These are phyloP conservation scores for Hypoxylon fragiforme DNA, from an alignment of 495 filamentous ascomycete species.

Conservation along the genomic window DNA sequence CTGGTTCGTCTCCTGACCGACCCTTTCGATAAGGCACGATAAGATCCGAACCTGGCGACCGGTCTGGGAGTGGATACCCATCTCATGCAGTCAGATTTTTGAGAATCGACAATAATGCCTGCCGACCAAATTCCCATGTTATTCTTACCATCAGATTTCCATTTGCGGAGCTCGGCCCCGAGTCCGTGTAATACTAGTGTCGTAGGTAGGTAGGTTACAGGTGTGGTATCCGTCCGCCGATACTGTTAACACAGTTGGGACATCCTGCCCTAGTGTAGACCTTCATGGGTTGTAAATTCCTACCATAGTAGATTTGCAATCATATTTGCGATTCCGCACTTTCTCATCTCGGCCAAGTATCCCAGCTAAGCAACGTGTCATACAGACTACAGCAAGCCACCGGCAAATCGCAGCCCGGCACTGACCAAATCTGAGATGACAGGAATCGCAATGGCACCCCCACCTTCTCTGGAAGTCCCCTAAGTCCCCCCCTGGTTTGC, in stretches of 20 bases:
- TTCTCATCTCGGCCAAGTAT: conserved; percentile 32
- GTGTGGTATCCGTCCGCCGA: conserved; percentile 35
- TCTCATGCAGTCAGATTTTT: conserved; percentile 33
- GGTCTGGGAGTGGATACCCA: conserved; percentile 27
- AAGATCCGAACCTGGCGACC: conserved; percentile 33
- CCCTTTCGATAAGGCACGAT: conserved; percentile 30
- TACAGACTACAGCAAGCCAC: conserved; percentile 34
- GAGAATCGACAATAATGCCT: conserved; percentile 32
- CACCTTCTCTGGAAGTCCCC: too few species aligned
- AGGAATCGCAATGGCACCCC: conserved; percentile 25
- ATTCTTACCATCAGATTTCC: conserved; percentile 23
- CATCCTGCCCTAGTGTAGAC: too few species aligned
- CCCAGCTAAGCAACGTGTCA: conserved; percentile 36
- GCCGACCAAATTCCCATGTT: conserved; percentile 32
- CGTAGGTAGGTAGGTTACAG: too few species aligned
- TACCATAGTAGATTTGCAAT: too few species aligned
- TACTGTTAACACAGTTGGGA: conserved; percentile 10
- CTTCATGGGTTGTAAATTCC: too few species aligned
- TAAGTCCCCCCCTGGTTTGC: conserved; percentile 15
- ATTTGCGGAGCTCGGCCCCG: conserved; percentile 34
- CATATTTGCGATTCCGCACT: conserved; percentile 28
- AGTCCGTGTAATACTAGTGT: conserved; percentile 33
- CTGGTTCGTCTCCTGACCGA: conserved; percentile 28
- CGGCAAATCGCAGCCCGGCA: conserved; percentile 30
- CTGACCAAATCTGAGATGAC: conserved; percentile 25